phyloP scores from a whole-genome alignment of 108 stramenopile genomes.

The Pseudonitzschia multiseries region DNA sequence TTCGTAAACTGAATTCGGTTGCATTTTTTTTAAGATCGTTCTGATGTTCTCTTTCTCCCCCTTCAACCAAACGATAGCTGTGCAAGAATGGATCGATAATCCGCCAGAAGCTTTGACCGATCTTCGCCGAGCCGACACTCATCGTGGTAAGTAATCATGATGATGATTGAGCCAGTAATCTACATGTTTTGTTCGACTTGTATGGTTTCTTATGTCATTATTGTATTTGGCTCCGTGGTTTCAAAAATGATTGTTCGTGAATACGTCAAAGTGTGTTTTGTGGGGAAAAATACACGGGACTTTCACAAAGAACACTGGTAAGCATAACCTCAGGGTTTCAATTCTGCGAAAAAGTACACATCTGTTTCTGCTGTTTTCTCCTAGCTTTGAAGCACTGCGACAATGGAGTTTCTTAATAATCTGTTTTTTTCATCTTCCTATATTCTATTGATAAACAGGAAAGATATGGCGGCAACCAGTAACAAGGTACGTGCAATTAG shows the following conservation, averaged over 20 bases:
- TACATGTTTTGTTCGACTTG: not conserved
- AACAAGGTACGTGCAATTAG: not conserved
- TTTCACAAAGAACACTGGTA: constrained; percentile 64
- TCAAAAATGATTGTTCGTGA: not conserved
- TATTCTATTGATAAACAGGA: not conserved
- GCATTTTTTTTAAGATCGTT: not conserved
- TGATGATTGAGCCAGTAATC: not conserved
- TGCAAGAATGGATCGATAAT: constrained; percentile 67
- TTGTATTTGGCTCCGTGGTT: not conserved
- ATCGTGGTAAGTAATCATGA: constrained; percentile 37
- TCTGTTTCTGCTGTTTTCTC: not conserved
- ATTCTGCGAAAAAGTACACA: not conserved
- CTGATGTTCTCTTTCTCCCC: not conserved
- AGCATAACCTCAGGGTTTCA: constrained; percentile 9
- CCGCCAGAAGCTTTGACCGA: constrained; percentile 81
- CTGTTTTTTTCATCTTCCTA: not conserved
- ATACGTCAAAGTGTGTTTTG: constrained; percentile 35
- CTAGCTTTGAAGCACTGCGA: too few relatives aligned
- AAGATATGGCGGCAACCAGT: constrained; percentile 16
- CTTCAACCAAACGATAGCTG: constrained; percentile 24
- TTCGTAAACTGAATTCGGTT: constrained; percentile 7
- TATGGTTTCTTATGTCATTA: not conserved
- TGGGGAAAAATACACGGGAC: constrained; percentile 72
- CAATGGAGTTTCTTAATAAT: too few relatives aligned
- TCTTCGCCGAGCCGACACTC: constrained; percentile 81